Percentiles rank a stretch among this genome's conserved stretches.
Evolutionary conservation across 1,139 yeast genomes (phyloP).

Genomic region (Schwanniomyces etchellsii): DNA sequence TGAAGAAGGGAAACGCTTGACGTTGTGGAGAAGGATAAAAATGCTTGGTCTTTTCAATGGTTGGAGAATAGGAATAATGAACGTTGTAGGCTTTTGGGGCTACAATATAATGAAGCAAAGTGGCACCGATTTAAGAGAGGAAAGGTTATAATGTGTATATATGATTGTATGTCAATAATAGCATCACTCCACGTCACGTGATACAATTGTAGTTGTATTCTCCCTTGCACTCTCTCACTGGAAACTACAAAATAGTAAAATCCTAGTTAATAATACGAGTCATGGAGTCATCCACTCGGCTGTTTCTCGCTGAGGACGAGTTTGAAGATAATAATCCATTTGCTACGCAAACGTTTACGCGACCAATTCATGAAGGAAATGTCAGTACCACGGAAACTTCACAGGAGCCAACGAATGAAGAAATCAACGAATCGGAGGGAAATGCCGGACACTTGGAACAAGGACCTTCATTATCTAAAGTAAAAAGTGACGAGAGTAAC

Average conservation of each 20-base stretch:
- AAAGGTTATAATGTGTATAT: slow-evolving; percentile 17
- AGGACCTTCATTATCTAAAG: too few species aligned
- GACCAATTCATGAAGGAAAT: slow-evolving; percentile 1
- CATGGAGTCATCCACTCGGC: not conserved
- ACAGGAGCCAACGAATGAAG: slow-evolving; percentile 5
- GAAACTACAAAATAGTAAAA: too few species aligned
- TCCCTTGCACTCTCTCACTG: too few species aligned
- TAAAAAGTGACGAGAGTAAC: not conserved
- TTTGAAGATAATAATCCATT: slow-evolving; percentile 64
- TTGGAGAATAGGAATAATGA: slow-evolving; percentile 82
- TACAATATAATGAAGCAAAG: slow-evolving; percentile 57
- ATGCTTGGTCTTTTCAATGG: slow-evolving; percentile 66
- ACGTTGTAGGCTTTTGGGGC: slow-evolving; percentile 82
- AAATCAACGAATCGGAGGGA: not conserved
- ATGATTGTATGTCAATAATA: slow-evolving; percentile 1
- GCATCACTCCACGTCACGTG: not conserved
- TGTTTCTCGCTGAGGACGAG: slow-evolving; percentile 62
- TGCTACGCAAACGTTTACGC: slow-evolving; percentile 14
- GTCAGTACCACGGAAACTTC: slow-evolving; percentile 1
- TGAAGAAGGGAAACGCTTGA: slow-evolving; percentile 3
- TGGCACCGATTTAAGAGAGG: slow-evolving; percentile 39
- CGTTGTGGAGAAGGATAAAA: slow-evolving; percentile 14
- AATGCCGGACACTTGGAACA: too few species aligned
- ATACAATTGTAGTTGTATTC: too few species aligned
- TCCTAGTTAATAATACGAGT: too few species aligned